Percentiles rank a stretch among this genome's conserved stretches.
Conservation (phyloP, 2,329 filamentous ascomycete genomes). For the Triangularia verruculosa region DNA sequence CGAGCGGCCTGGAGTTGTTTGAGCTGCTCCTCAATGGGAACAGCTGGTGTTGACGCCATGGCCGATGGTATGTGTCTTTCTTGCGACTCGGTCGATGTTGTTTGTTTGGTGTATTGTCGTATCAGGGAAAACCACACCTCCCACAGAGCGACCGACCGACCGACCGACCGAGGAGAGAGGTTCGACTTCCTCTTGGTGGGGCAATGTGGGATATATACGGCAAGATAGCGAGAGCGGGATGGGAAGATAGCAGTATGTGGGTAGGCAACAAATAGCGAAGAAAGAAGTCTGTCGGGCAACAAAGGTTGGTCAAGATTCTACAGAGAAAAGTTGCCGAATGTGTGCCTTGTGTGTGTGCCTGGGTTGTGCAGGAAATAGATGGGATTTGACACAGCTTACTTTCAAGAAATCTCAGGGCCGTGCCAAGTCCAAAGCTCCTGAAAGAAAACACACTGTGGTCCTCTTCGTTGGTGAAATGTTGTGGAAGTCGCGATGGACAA, state of each 20-base stretch:
- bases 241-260: not conserved
- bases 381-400: not conserved
- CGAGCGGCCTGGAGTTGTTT: conserved; percentile 87
- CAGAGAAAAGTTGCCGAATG: conserved; percentile 7
- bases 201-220: conserved; percentile 2
- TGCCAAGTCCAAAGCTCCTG: not conserved
- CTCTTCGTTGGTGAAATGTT: not conserved
- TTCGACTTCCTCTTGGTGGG: not conserved
- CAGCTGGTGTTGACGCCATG: conserved; percentile 50
- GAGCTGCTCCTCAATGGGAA: conserved; percentile 71
- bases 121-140: not conserved
- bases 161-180: not conserved
- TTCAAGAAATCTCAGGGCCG: not conserved
- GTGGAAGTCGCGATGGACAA: not conserved
- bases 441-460: not conserved
- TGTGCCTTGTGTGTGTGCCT: conserved; percentile 1
- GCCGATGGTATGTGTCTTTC: conserved; percentile 19
- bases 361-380: not conserved
- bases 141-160: not conserved
- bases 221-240: not conserved
- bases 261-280: not conserved
- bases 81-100: not conserved
- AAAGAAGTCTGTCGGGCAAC: not conserved
- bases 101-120: not conserved
- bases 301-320: conserved; percentile 18